Conservation (phyloP, 495 filamentous ascomycete genomes). For the Lindgomyces ingoldianus region DNA sequence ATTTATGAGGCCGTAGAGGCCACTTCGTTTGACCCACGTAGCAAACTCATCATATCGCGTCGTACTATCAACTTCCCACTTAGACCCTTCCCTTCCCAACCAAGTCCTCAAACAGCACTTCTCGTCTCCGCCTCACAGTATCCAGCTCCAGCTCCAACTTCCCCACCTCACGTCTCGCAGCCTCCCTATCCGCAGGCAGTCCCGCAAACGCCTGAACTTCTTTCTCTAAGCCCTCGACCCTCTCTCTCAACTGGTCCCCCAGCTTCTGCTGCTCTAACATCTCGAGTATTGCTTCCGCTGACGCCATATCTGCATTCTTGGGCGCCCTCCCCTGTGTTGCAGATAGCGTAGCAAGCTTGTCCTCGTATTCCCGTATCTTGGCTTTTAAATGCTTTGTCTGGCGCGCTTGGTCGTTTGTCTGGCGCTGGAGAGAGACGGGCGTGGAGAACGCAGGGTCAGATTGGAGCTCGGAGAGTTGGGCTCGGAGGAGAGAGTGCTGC, state of each 20-base stretch:
- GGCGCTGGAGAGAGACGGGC: slow-evolving; percentile 21
- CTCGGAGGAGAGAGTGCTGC: slow-evolving; percentile 28
- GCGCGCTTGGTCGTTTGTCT: slow-evolving; percentile 29
- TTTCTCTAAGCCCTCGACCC: slow-evolving; percentile 59
- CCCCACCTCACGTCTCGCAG: slow-evolving; percentile 67
- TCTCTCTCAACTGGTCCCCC: slow-evolving; percentile 52
- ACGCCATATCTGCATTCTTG: slow-evolving; percentile 1
- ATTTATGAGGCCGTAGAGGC: too few relatives aligned
- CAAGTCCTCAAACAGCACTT: slow-evolving; percentile 67
- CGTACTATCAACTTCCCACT: neutral
- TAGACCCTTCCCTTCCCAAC: slow-evolving; percentile 17
- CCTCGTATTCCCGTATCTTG: slow-evolving; percentile 34
- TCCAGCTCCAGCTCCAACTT: slow-evolving; percentile 61
- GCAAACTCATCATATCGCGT: too few relatives aligned
- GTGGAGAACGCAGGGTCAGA: slow-evolving; percentile 28
- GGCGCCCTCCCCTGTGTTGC: neutral
- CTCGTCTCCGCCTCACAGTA: slow-evolving; percentile 58
- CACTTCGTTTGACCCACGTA: too few relatives aligned
- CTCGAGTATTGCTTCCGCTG: slow-evolving; percentile 54
- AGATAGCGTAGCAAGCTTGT: slow-evolving; percentile 21
- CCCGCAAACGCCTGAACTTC: slow-evolving; percentile 64
- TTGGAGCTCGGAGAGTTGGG: slow-evolving; percentile 18
- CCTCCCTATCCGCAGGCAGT: slow-evolving; percentile 67
- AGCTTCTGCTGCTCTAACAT: slow-evolving; percentile 59
- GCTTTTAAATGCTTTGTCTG: slow-evolving; percentile 30